Evolutionary conservation across 331 rosid genomes (phyloP).

Genomic region (Cydonia oblonga): DNA sequence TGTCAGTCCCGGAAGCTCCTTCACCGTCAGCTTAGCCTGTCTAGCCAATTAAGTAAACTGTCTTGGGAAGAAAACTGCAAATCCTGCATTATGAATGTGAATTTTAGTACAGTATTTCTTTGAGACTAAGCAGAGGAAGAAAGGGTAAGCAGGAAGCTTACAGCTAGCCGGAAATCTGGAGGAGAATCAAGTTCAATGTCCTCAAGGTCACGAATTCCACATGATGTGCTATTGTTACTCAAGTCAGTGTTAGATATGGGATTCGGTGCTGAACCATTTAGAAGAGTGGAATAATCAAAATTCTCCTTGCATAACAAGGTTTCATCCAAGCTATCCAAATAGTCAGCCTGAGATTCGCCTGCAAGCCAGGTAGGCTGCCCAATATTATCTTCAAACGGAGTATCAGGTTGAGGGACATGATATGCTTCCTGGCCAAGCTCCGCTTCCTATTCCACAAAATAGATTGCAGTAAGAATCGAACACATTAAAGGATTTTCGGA

Average conservation of each 20-base stretch:
- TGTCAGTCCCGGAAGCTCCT: slow-evolving; percentile 6
- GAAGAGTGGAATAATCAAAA: no score
- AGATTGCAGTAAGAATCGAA: slow-evolving; percentile 4
- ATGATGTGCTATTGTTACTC: slow-evolving; percentile 13
- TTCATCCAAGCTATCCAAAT: slow-evolving; percentile 39
- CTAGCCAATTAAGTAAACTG: slow-evolving; percentile 48
- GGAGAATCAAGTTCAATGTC: slow-evolving; percentile 57
- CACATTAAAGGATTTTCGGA: neutral
- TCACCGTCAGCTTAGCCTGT: slow-evolving; percentile 30
- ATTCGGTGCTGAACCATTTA: slow-evolving; percentile 17
- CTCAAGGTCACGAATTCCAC: slow-evolving; percentile 42
- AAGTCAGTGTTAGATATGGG: slow-evolving; percentile 6
- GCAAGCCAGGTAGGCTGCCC: slow-evolving; percentile 45
- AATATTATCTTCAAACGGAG: slow-evolving; percentile 16
- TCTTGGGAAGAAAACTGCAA: slow-evolving; percentile 64
- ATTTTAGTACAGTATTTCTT: neutral
- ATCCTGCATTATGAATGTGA: slow-evolving; percentile 35
- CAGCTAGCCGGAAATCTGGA: slow-evolving; percentile 62
- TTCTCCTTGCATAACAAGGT: slow-evolving; percentile 64
- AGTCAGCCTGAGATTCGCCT: slow-evolving; percentile 59
- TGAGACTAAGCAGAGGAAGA: slow-evolving; percentile 1
- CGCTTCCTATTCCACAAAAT: slow-evolving; percentile 30
- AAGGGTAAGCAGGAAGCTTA: slow-evolving; percentile 26
- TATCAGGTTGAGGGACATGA: slow-evolving; percentile 12
- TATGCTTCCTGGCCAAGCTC: slow-evolving; percentile 16